Evolutionary conservation across 1,284 basidiomycete species (phyloP).

Genomic region (Sporisorium iseilematis-ciliati): DNA sequence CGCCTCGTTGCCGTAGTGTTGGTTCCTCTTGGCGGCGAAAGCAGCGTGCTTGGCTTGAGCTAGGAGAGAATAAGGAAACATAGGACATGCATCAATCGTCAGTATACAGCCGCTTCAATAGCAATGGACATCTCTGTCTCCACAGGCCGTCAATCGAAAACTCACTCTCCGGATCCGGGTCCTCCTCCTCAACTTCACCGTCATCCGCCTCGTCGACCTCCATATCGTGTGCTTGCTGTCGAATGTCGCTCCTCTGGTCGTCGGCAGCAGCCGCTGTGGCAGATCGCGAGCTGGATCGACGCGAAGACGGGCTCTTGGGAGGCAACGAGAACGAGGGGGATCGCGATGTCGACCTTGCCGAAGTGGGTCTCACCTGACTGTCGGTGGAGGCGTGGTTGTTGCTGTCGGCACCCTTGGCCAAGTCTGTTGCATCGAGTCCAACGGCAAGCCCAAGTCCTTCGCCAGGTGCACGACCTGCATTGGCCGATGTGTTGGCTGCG

Average conservation of each 20-base stretch:
- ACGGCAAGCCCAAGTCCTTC: constrained; percentile 40
- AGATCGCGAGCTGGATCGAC: constrained; percentile 56
- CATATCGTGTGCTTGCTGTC: constrained; percentile 51
- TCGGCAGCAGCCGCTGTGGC: constrained; percentile 41
- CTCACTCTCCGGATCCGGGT: constrained; percentile 53
- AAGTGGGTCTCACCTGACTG: constrained; percentile 13
- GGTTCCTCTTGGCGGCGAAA: constrained; percentile 65
- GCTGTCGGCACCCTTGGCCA: constrained; percentile 22
- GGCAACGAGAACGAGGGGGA: constrained; percentile 58
- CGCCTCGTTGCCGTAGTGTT: constrained; percentile 69
- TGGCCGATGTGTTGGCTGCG: constrained; percentile 63
- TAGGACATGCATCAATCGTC: neutral
- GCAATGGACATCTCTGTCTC: neutral
- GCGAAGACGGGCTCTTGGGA: constrained; percentile 52
- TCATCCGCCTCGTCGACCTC: constrained; percentile 45
- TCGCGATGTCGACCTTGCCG: constrained; percentile 35
- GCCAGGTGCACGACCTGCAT: constrained; percentile 43
- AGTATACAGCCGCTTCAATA: neutral
- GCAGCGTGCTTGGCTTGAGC: constrained; percentile 61
- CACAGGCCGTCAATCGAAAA: neutral
- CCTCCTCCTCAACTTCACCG: constrained; percentile 54
- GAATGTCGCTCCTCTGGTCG: constrained; percentile 48
- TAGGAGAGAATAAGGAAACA: neutral
- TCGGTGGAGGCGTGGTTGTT: neutral
- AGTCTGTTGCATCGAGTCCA: constrained; percentile 55